Evolutionary conservation across 2,329 filamentous ascomycete genomes (phyloP).

Genomic region (Cordyceps tenuipes): DNA sequence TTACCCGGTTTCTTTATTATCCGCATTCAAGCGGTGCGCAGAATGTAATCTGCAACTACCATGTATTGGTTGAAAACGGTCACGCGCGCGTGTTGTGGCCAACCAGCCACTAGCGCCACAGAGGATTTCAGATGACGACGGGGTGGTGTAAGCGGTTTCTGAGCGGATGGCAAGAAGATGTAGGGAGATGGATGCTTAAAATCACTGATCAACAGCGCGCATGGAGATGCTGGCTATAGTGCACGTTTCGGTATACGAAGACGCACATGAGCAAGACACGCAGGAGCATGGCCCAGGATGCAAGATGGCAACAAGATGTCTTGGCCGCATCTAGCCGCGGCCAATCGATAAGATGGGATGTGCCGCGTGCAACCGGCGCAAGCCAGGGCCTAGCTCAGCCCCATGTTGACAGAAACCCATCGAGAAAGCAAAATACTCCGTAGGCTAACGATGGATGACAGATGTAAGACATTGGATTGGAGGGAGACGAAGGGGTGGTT

Average conservation of each 20-base stretch:
- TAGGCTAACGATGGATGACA: background rate
- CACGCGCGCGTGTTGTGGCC: background rate
- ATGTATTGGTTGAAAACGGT: slow-evolving; percentile 5
- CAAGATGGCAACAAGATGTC: background rate
- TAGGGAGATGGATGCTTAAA: background rate
- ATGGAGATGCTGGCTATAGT: background rate
- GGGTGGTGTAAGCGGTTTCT: background rate
- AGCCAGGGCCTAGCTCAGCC: background rate
- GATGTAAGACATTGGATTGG: slow-evolving; percentile 2
- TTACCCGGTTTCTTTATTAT: background rate
- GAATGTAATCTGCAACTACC: no score
- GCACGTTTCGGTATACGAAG: background rate
- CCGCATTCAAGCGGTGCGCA: background rate
- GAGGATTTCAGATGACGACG: background rate
- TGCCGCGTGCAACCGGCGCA: slow-evolving; percentile 23
- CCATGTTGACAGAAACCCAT: background rate
- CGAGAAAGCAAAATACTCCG: no score
- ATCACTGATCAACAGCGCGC: background rate
- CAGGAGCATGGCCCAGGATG: no score
- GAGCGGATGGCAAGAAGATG: background rate
- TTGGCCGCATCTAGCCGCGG: slow-evolving; percentile 1
- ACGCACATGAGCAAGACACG: no score
- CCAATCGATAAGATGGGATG: slow-evolving; percentile 17
- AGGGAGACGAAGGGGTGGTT: background rate
- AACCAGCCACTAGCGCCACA: slow-evolving; percentile 5